Base-by-base conservation (phyloP, 371 early-diverging fungal species). In the Mucor piriformis region DNA sequence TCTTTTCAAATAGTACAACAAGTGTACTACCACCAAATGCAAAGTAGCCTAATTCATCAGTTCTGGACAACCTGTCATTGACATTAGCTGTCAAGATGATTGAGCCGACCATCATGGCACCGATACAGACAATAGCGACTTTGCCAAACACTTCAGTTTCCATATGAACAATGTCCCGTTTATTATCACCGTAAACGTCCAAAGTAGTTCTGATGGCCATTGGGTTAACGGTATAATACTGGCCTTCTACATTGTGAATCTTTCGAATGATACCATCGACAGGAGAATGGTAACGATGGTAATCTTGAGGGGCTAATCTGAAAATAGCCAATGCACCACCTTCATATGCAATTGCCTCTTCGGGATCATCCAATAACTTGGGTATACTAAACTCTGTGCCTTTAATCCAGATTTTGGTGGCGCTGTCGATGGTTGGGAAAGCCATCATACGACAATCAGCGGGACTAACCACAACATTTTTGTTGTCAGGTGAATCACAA, bases 101-200 rank as follows among this genome's bases (percentile, higher is more conserved):
- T n/a, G 91, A 90, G 0, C 95, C 94, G 5, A 91, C 93, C 89
- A 95, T 87, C 92, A 93, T 91, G 8, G 94, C 92, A 11, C 95
- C 95, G 51, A 95, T 84, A 50, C 82, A 70, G 0, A 90, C 84
- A 55, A 86, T 74, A 0, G 91, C 92, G 3, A 93, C 90, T 18
- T 74, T 79, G 18, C 94, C 94, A 77, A 90, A 92, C 27, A 77
- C 73, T 5, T 79, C 77, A 6, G 86, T 82, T 7, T 91, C 82
- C 25, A 95, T 82, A 48, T 82, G 72, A 5, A 86, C 86, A n/a
- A 93, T 76, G 35, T 79, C 69, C 3, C 95, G 85, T 23, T 84
- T 81, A 73, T 95, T 95, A 57, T 93, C 93, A 8, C 92, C 89
- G 70, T 87, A 93, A 3, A 95, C 93, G 73, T 93, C 91, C 42